phyloP scores from a whole-genome alignment of 805 yeast species.

The Zygosaccharomyces rouxii region DNA sequence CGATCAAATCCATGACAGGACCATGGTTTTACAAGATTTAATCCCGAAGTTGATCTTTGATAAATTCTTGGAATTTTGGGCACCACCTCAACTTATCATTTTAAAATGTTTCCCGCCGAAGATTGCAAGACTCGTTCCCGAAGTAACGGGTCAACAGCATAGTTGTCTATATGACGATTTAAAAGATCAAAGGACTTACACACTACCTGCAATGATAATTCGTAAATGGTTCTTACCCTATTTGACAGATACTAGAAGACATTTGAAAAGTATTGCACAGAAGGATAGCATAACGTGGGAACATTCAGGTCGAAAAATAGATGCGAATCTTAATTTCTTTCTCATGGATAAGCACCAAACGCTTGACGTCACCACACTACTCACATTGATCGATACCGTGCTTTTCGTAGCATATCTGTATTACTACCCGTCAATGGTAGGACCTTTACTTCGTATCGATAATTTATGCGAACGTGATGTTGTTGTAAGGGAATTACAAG shows the following conservation, averaged over 20 bases:
- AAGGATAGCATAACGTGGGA: slow-evolving; percentile 22
- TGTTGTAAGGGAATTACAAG: slow-evolving; percentile 52
- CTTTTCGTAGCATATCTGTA: slow-evolving; percentile 69
- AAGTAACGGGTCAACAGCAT: slow-evolving; percentile 17
- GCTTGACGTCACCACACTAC: slow-evolving; percentile 34
- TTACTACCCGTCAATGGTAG: slow-evolving; percentile 68
- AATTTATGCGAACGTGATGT: slow-evolving; percentile 66
- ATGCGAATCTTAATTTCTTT: slow-evolving; percentile 28
- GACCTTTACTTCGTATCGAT: slow-evolving; percentile 72
- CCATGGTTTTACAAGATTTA: slow-evolving; percentile 16
- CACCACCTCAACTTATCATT: slow-evolving; percentile 54
- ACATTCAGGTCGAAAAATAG: slow-evolving; percentile 19
- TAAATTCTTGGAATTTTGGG: slow-evolving; percentile 49
- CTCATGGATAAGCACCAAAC: slow-evolving; percentile 33
- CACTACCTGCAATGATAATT: slow-evolving; percentile 14
- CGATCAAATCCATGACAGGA: slow-evolving; percentile 1
- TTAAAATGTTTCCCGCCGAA: slow-evolving; percentile 40
- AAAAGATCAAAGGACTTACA: slow-evolving; percentile 3
- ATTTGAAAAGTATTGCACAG: slow-evolving; percentile 30
- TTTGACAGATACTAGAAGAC: slow-evolving; percentile 48
- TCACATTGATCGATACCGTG: slow-evolving; percentile 63
- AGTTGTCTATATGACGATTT: slow-evolving; percentile 10
- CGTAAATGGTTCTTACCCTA: slow-evolving; percentile 38
- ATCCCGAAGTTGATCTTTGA: slow-evolving; percentile 23
- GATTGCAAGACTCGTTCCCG: slow-evolving; percentile 25